Evolutionary conservation across 495 filamentous ascomycete genomes (phyloP), one percentile per base, ranked within the genome.

Genomic region (Rostrohypoxylon terebratum): DNA sequence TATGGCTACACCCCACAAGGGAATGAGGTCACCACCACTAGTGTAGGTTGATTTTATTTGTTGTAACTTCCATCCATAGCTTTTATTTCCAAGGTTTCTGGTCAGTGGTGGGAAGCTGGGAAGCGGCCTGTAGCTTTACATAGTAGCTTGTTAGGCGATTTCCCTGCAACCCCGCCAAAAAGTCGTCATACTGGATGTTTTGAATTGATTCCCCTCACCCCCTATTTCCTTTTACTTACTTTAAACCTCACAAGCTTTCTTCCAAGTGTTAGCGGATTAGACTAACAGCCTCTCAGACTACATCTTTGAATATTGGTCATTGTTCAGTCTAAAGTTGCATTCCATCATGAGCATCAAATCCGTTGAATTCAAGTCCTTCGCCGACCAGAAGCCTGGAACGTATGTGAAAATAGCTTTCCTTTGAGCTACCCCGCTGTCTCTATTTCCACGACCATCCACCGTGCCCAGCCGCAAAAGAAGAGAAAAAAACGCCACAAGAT

Each of bases 311-410:
- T 34, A 57, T 33, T 42, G 3, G 14, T 20, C 33, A 59, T 40
- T 59, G 7, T 11, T 11, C 9, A 7, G 21, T 45, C 50, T 16
- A 13, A 61, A 58, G 21, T 3, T 13, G 33, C 7, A 13, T 25
- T 28, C 47, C 54, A 75, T 47, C 72, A 94, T 96, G 92, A 90
- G 89, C 75, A 83, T 93, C 80, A 87, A 92, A 80, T 91, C 88
- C 13, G 90, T 96, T 68, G 87, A 89, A 62, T 85, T 96, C 79
- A 89, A 87, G 75, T 89, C 94, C 65, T 97, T 93, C 80, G 87
- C 90, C 25, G 96, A 98, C 85, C 96, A 99, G 88, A 98, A 98
- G 86, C 96, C 96, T 64, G 96, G 96, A 88, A 98, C 96, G 96
- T 98, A 91, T 81, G 94, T 91, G 66, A 65, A 65, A 65, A 65